Evolutionary conservation across 2,329 filamentous ascomycete species (phyloP), one percentile per base, ranked within the genome.

Genomic region (Aulographum hederae): DNA sequence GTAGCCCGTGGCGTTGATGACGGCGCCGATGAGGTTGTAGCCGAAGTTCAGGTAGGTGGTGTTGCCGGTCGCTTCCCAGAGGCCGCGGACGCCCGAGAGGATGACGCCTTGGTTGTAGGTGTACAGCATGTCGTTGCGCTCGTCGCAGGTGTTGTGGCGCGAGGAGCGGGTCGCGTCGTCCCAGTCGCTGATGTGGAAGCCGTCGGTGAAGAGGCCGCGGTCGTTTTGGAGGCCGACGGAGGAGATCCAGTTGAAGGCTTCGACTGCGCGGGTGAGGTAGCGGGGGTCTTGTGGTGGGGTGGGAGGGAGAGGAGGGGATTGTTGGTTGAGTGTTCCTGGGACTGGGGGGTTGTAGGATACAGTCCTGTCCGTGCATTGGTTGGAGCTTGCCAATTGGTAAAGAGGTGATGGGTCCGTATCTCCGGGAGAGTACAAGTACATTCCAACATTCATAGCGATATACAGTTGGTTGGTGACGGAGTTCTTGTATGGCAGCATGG

Each of bases 31-130:
- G 5, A 94, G 67, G n/a, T 57, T 48, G 50, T 94, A 82, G 0
- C 81, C 86, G 35, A 93, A 81, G 14, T 66, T 53, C 1, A 94
- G 61, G 46, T 84, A 94, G 1, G 57, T 62, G 2, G 59, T 51
- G n/a, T 72, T 67, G 11, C 77, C 78, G 0, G 80, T 93, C 11
- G 73, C 73, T 38, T 79, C 67, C 70, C 78, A 94, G 0, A 94
- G 63, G 1, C 75, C 78, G 20, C 80, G 69, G 34, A 82, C 69
- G 10, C 82, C 85, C 3, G 79, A 84, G 14, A 94, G 66, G 1
- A 95, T 46, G 3, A 94, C 82, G 14, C 85, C 86, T 52, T 95
- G 86, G 54, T 95, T 95, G 57, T 95, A 94, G 0, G 84, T 91
- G 53, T 85, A 93, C 5, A 93, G 77, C 74, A 84, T 86, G 41